Evolutionary conservation across 495 filamentous ascomycete species (phyloP), one percentile per base, ranked within the genome.

Genomic region (Xylaria longipes): DNA sequence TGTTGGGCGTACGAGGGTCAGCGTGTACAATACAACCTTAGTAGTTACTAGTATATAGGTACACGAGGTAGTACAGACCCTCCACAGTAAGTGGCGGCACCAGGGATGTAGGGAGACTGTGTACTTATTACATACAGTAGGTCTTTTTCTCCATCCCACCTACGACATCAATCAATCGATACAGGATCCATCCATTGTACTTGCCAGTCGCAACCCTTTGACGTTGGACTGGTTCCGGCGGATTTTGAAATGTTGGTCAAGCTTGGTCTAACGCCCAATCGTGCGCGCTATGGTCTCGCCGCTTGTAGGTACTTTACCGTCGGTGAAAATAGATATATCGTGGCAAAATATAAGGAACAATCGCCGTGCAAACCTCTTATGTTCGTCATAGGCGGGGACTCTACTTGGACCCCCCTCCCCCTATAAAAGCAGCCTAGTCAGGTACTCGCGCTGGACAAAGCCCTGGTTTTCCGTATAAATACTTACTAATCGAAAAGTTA

Each of bases 331-430:
- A 12, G 52, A 56, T 17, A 60, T 12, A 37, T n/a, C 3, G 33
- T 37, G 31, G 17, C 33, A 60, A 17, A 58, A 17, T 58, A 29
- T 5, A 39, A 25, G n/a, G 35, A 39, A 41, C n/a, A 22, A 22
- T n/a, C 20, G 56, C 12, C 56, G 12, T 58, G 27, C 56, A 58
- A 33, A 11, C 50, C 15, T 35, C 20, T 5, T 20, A 58, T 58
- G 54, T 17, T 58, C 54, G 54, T 58, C 54, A 58, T 58, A 31
- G 29, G 27, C 29, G 29, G 54, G 50, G 54, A 14, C 29, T 58
- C 12, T n/a, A 58, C 1, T 5, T 20, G 9, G 35, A n/a, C n/a
- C n/a, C n/a, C 35, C 35, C 8, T 37, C 4, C 8, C 3, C 7
- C 35, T 37, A 37, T 37, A n/a, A n/a, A n/a, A n/a, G n/a, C n/a